Percentiles rank a stretch among this genome's conserved stretches.
These are phyloP conservation scores for Pseudogymnoascus sp. DNA, from an alignment of 2,329 filamentous ascomycete genomes.

Conservation along the genomic window DNA sequence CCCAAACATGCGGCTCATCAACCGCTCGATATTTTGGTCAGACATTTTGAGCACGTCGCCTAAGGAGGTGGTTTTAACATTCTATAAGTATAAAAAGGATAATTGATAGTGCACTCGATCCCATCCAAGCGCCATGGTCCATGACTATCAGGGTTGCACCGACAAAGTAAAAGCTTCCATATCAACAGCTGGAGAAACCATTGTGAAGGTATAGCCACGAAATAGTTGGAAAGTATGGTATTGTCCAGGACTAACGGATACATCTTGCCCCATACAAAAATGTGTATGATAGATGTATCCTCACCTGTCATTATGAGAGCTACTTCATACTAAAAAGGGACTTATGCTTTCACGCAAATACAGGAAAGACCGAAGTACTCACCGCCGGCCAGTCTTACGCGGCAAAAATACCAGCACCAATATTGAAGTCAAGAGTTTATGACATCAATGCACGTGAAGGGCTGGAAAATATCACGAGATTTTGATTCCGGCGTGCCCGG, in stretches of 20 bases:
- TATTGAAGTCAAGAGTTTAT: background rate
- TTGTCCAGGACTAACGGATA: background rate
- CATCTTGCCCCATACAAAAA: background rate
- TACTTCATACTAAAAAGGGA: background rate
- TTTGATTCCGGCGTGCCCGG: constrained; percentile 31
- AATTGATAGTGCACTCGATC: background rate
- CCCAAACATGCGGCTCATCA: constrained; percentile 67
- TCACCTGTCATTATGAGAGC: background rate
- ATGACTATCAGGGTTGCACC: background rate
- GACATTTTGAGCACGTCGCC: background rate
- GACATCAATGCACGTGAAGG: background rate
- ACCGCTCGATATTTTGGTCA: constrained; percentile 2
- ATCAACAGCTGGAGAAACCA: background rate
- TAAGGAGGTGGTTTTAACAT: background rate
- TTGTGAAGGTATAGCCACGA: background rate
- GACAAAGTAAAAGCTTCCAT: background rate
- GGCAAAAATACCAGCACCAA: background rate
- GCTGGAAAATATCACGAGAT: constrained; percentile 33
- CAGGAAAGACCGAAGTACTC: background rate
- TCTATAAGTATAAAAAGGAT: background rate
- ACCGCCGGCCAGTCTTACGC: background rate
- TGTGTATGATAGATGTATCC: background rate
- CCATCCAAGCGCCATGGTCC: too few relatives aligned
- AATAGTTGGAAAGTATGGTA: background rate
- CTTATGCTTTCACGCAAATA: background rate